phyloP scores from a whole-genome alignment of 305 asterid species.

The Rubia balearica region DNA sequence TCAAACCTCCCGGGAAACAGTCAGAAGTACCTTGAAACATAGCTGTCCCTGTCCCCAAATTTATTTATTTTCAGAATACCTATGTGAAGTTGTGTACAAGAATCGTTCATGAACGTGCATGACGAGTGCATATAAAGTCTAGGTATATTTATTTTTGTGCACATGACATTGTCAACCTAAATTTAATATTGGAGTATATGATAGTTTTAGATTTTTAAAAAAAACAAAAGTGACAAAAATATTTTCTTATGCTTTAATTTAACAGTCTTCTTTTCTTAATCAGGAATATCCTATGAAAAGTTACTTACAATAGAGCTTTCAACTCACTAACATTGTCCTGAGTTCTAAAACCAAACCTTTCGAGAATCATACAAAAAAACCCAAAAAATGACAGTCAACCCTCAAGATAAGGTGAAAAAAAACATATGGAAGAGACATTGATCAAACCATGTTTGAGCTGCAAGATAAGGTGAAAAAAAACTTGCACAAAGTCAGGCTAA shows the following conservation, averaged over 20 bases:
- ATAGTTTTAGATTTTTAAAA: no score
- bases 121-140: no score
- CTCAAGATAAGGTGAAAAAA: conserved; percentile 3
- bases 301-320: conserved; percentile 18
- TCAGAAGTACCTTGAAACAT: no score
- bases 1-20: no score
- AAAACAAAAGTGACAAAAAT: background rate
- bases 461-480: conserved; percentile 4
- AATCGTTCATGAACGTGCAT: no score
- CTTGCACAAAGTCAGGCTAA: conserved; percentile 15
- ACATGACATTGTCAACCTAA: no score
- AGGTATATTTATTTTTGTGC: no score
- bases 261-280: background rate
- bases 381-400: conserved; percentile 1
- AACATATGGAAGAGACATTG: background rate
- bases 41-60: no score
- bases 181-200: no score
- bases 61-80: no score
- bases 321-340: conserved; percentile 6
- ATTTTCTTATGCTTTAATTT: conserved; percentile 8
- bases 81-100: no score
- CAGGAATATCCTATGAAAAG: conserved; percentile 18
- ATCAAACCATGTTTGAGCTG: conserved; percentile 5
- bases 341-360: conserved; percentile 7
- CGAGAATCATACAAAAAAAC: background rate